Percentiles rank a stretch among this genome's conserved stretches.
Conservation (phyloP, 1,139 yeast species). For the Kazachstania sp. region DNA sequence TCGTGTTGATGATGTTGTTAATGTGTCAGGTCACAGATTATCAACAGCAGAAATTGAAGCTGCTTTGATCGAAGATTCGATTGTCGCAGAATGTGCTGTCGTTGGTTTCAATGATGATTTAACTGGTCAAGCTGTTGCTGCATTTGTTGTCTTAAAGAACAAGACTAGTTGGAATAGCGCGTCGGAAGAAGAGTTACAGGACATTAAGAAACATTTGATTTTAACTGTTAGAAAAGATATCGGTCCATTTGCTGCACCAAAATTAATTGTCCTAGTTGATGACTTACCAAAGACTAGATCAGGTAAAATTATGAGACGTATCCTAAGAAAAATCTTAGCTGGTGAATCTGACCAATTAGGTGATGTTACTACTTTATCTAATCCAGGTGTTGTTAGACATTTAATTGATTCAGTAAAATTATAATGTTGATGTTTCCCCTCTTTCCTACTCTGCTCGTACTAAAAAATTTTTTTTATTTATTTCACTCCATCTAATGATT, state of each 20-base stretch:
- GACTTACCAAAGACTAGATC: slow-evolving; percentile 80
- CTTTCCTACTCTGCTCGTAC: background rate
- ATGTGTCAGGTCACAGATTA: slow-evolving; percentile 71
- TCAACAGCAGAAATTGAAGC: slow-evolving; percentile 81
- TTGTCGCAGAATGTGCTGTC: slow-evolving; percentile 71
- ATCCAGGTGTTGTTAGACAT: slow-evolving; percentile 61
- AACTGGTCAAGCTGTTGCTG: slow-evolving; percentile 79
- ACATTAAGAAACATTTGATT: slow-evolving; percentile 60
- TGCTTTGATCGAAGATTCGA: slow-evolving; percentile 59
- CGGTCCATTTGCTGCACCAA: slow-evolving; percentile 82
- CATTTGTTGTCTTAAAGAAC: slow-evolving; percentile 60
- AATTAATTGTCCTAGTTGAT: slow-evolving; percentile 58
- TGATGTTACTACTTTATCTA: slow-evolving; percentile 68
- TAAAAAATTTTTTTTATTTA: background rate
- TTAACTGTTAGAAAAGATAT: slow-evolving; percentile 70
- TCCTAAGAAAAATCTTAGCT: slow-evolving; percentile 65
- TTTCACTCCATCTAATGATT: background rate
- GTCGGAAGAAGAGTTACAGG: slow-evolving; percentile 40
- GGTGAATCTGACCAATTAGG: slow-evolving; percentile 76
- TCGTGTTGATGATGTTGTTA: slow-evolving; percentile 76
- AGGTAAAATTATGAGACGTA: slow-evolving; percentile 79
- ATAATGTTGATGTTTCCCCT: slow-evolving; percentile 4
- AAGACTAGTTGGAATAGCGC: slow-evolving; percentile 33
- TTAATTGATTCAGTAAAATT: slow-evolving; percentile 52
- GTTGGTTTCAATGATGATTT: slow-evolving; percentile 75